Evolutionary conservation across 257 asterid genomes (phyloP), one percentile per base, ranked within the genome.

Genomic region (Petrea volubilis): DNA sequence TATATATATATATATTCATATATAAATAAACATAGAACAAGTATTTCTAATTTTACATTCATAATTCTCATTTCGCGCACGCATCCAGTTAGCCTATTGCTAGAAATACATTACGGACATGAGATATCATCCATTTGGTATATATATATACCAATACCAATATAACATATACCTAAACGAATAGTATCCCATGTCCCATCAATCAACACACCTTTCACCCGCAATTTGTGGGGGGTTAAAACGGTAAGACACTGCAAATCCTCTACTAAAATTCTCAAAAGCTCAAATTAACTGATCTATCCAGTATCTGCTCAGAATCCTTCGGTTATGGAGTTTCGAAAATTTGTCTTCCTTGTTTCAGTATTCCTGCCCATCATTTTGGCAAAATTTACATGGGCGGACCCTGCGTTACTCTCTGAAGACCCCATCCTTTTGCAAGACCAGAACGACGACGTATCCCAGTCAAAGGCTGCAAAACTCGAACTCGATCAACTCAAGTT

Each of bases 401-500:
- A 60, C 34, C 18, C 67, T 38, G 18, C 53, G 13, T 27, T 44
- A 0, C 60, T 46, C 38, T 47, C 36, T 24, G 57, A 49, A 33
- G 80, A 55, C 36, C 13, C 65, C 40, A 9, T 15, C 21, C 34
- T 40, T 27, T 52, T 31, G 5, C 61, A 28, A 51, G 53, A 33
- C 20, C 64, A 21, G 3, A 14, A 13, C 36, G 64, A 29, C 64
- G 68, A 36, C 28, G 57, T 33, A 11, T 40, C 46, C 5, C 72
- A 21, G 34, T 38, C 60, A 8, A 62, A 62, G 23, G 66, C 20
- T 40, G 55, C 77, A 14, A 83, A 79, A 41, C 68, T 47, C 57
- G 70, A 82, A 73, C 79, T 79, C 55, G 68, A 69, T 57, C 80
- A 79, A 29, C 87, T 75, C 74, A 68, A 79, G 61, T 79, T 79